phyloP scores from a whole-genome alignment of 169 alveolate species.

The Cryptosporidium parvum region DNA sequence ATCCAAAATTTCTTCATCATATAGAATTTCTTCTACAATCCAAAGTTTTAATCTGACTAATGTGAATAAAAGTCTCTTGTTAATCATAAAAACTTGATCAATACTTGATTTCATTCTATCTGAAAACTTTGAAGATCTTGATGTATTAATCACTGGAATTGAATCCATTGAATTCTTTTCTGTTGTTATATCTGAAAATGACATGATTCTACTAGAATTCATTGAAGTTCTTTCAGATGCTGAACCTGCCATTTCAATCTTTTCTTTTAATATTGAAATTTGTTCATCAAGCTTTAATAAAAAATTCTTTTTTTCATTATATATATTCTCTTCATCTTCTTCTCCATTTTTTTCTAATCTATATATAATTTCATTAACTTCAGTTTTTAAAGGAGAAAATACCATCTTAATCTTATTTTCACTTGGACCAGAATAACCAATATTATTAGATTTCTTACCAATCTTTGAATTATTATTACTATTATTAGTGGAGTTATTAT shows the following conservation, averaged over 20 bases:
- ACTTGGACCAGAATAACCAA: constrained; percentile 69
- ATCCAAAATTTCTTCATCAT: constrained; percentile 12
- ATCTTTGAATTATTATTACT: neutral
- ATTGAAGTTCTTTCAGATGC: constrained; percentile 5
- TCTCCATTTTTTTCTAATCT: constrained; percentile 23
- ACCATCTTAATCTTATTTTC: constrained; percentile 41
- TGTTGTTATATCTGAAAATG: constrained; percentile 50
- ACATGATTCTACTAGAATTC: constrained; percentile 28
- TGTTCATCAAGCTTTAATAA: constrained; percentile 34
- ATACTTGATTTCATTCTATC: neutral
- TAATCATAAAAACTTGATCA: neutral
- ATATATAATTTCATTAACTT: constrained; percentile 28
- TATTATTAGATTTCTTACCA: constrained; percentile 22
- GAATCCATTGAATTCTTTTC: constrained; percentile 16
- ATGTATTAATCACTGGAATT: neutral
- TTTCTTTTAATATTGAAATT: constrained; percentile 26
- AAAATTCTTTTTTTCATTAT: constrained; percentile 16
- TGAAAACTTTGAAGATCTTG: constrained; percentile 54
- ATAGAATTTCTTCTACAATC: constrained; percentile 54
- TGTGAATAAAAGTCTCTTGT: neutral
- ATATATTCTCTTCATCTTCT: constrained; percentile 8
- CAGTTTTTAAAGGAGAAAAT: constrained; percentile 31
- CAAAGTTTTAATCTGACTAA: constrained; percentile 30
- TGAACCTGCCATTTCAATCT: neutral
- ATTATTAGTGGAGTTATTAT: neutral